phyloP scores from a whole-genome alignment of 2,329 filamentous ascomycete genomes.

The Fonsecaea pedrosoi region DNA sequence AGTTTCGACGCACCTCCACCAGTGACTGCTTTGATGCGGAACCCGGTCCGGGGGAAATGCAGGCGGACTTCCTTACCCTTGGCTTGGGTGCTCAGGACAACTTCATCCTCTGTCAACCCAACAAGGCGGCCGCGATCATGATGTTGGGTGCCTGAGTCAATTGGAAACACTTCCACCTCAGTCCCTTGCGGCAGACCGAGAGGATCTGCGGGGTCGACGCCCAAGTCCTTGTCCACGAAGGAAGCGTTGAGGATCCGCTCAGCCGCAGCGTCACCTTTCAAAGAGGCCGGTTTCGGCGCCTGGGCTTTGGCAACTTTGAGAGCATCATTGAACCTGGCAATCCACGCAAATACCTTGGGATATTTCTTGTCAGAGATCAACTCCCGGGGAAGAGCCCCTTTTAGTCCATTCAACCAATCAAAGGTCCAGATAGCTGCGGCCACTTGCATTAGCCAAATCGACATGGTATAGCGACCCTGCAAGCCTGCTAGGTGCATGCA shows the following conservation, averaged over 20 bases:
- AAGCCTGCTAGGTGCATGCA: constrained; percentile 21
- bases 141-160: constrained; percentile 66
- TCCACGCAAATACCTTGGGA: constrained; percentile 69
- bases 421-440: constrained; percentile 66
- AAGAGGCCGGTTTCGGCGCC: constrained; percentile 49
- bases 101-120: constrained; percentile 59
- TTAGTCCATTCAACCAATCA: constrained; percentile 67
- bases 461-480: constrained; percentile 11
- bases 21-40: constrained; percentile 39
- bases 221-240: constrained; percentile 55
- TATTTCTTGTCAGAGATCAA: constrained; percentile 61
- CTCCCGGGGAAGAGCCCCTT: constrained; percentile 61
- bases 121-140: constrained; percentile 65
- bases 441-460: constrained; percentile 33
- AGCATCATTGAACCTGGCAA: constrained; percentile 64
- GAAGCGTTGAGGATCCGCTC: constrained; percentile 53
- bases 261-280: constrained; percentile 64
- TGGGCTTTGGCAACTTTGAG: constrained; percentile 53
- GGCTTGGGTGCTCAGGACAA: constrained; percentile 62
- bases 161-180: constrained; percentile 65
- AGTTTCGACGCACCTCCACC: constrained; percentile 26
- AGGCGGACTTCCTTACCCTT: constrained; percentile 57
- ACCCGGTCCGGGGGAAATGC: constrained; percentile 64
- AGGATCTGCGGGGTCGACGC: constrained; percentile 60
- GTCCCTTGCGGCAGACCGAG: constrained; percentile 61